A percentile compares a stretch with the other conserved stretches of the same genome.
Evolutionary conservation across 176 grass and related monocot genomes (phyloP).

Genomic region (Urochloa ruziziensis): DNA sequence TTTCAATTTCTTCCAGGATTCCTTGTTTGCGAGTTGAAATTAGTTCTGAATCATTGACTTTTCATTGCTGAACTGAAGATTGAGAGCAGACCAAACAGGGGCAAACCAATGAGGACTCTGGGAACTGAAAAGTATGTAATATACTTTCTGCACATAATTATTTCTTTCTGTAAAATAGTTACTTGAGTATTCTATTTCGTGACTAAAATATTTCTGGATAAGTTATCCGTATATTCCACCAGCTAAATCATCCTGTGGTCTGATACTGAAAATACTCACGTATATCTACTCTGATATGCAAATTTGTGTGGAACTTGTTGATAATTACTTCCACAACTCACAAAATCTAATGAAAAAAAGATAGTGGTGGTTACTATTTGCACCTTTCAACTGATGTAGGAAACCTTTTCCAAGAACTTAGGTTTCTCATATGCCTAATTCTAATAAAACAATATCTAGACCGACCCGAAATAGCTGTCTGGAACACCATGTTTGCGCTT

Average conservation of each 20-base stretch:
- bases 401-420: neutral
- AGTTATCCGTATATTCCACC: neutral
- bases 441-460: neutral
- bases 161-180: neutral
- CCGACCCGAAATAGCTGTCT: neutral
- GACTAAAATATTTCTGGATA: neutral
- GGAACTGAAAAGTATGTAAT: slow-evolving; percentile 46
- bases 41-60: neutral
- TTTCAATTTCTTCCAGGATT: slow-evolving; percentile 7
- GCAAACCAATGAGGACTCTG: slow-evolving; percentile 50
- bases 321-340: neutral
- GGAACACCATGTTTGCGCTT: neutral
- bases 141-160: neutral
- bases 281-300: neutral
- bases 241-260: neutral
- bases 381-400: neutral
- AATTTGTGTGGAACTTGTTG: neutral
- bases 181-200: neutral
- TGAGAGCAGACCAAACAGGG: slow-evolving; percentile 56
- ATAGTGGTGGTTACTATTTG: neutral
- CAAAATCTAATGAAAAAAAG: neutral
- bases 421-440: neutral
- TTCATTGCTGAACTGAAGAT: slow-evolving; percentile 36
- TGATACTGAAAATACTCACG: neutral
- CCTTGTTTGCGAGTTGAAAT: neutral